A percentile compares a stretch with the other conserved stretches of the same genome.
Evolutionary conservation across 2,329 filamentous ascomycete genomes (phyloP).

Genomic region (Penicillium sp.): DNA sequence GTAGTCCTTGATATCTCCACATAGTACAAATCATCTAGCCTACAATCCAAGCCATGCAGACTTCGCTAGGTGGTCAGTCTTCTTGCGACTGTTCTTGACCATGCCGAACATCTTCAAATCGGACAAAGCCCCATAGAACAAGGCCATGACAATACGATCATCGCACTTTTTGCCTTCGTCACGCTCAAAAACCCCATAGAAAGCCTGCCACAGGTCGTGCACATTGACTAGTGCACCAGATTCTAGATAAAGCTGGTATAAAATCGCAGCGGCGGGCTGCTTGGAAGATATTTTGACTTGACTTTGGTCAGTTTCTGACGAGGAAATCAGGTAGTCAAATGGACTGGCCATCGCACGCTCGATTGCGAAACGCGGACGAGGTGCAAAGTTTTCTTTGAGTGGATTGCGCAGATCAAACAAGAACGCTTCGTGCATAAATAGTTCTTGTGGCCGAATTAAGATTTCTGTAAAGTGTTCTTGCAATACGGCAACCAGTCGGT

Average conservation of each 20-base stretch:
- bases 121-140: conserved; percentile 84
- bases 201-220: conserved; percentile 65
- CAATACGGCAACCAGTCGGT: conserved; percentile 51
- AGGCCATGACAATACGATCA: conserved; percentile 57
- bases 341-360: conserved; percentile 64
- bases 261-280: conserved; percentile 62
- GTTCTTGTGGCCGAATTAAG: conserved; percentile 54
- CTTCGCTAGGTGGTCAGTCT: conserved; percentile 89
- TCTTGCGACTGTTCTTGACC: conserved; percentile 87
- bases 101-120: conserved; percentile 86
- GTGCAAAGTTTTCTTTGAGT: conserved; percentile 61
- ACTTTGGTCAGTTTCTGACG: conserved; percentile 34
- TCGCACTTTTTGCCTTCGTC: conserved; percentile 36
- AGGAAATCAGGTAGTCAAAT: conserved; percentile 64
- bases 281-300: conserved; percentile 50
- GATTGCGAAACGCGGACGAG: conserved; percentile 61
- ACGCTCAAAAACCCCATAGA: conserved; percentile 56
- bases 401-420: conserved; percentile 63
- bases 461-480: conserved; percentile 50
- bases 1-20: background rate
- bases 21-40: conserved; percentile 19
- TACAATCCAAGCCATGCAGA: conserved; percentile 71
- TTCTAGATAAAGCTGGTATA: conserved; percentile 68
- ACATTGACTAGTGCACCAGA: conserved; percentile 65
- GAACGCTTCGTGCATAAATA: conserved; percentile 62